phyloP scores from a whole-genome alignment of 768 basidiomycete species.

The Tulasnella sp. region DNA sequence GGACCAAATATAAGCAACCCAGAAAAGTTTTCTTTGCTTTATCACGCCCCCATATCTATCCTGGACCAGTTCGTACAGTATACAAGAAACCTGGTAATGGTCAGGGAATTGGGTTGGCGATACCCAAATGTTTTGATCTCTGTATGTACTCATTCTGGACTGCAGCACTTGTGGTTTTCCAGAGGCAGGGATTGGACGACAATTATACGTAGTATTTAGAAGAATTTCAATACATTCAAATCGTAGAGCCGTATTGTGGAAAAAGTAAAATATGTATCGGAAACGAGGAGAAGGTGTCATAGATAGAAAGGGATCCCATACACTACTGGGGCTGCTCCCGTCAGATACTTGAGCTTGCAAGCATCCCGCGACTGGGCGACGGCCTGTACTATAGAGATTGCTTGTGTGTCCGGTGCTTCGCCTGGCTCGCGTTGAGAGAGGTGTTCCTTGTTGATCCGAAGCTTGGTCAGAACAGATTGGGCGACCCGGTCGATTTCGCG shows the following conservation, averaged over 20 bases:
- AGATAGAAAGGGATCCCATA: conserved; percentile 94
- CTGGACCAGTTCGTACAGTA: no score
- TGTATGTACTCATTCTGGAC: no score
- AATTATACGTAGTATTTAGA: no score
- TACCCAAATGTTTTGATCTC: no score
- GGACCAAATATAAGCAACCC: no score
- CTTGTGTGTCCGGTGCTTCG: conserved; percentile 10
- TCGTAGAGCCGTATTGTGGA: not conserved
- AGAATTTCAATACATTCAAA: not conserved
- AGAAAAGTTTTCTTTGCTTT: no score
- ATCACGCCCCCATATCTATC: no score
- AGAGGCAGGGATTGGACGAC: no score
- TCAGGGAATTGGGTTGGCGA: no score
- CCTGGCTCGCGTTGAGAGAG: conserved; percentile 14
- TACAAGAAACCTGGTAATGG: no score
- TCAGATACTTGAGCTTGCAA: conserved; percentile 87
- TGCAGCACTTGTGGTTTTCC: no score
- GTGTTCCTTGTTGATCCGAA: conserved; percentile 37
- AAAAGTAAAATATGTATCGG: not conserved
- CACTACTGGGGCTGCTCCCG: conserved; percentile 88
- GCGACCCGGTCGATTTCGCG: conserved; percentile 92
- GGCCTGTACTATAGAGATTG: conserved; percentile 55
- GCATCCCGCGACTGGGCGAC: conserved; percentile 67
- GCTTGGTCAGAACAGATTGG: conserved; percentile 64
- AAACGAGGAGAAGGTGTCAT: conserved; percentile 23